Conservation (phyloP, 2,329 filamentous ascomycete species). For the Apiospora koreana region DNA sequence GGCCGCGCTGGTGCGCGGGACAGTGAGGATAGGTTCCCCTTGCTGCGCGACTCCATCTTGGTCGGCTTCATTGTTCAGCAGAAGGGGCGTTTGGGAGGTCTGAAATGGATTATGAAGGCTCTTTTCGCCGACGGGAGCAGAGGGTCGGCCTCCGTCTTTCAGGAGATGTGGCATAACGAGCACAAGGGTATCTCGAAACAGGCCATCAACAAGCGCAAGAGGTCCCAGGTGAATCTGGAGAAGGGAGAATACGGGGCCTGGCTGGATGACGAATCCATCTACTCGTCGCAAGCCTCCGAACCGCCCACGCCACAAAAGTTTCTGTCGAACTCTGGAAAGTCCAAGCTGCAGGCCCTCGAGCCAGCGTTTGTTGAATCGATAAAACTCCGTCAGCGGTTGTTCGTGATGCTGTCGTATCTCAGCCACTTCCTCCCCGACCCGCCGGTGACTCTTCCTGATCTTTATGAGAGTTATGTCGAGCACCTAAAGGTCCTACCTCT, state of each 20-base stretch:
- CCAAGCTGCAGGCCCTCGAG: constrained; percentile 38
- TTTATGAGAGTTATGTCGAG: constrained; percentile 61
- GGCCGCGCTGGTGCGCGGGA: constrained; percentile 19
- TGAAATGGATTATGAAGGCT: constrained; percentile 62
- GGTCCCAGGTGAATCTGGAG: constrained; percentile 55
- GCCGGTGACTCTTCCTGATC: constrained; percentile 45
- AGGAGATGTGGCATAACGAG: constrained; percentile 70
- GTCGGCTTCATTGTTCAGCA: constrained; percentile 55
- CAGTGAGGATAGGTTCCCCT: constrained; percentile 30
- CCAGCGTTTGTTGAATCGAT: constrained; percentile 55
- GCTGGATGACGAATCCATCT: constrained; percentile 52
- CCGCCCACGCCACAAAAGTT: constrained; percentile 45
- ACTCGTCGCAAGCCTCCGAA: constrained; percentile 48
- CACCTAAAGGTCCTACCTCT: constrained; percentile 60
- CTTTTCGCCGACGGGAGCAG: constrained; percentile 66
- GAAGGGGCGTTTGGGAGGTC: constrained; percentile 41
- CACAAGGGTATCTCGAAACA: constrained; percentile 46
- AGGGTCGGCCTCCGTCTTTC: constrained; percentile 56
- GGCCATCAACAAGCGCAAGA: constrained; percentile 51
- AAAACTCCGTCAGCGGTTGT: constrained; percentile 61
- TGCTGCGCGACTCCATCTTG: constrained; percentile 58
- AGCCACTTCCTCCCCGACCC: constrained; percentile 46
- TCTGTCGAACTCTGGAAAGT: constrained; percentile 24
- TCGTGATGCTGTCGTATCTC: constrained; percentile 55
- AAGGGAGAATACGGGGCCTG: constrained; percentile 64